Percentiles rank a stretch among this genome's conserved stretches.
These are phyloP conservation scores for Rhypophila decipiens DNA, from an alignment of 495 filamentous ascomycete species.

Conservation along the genomic window DNA sequence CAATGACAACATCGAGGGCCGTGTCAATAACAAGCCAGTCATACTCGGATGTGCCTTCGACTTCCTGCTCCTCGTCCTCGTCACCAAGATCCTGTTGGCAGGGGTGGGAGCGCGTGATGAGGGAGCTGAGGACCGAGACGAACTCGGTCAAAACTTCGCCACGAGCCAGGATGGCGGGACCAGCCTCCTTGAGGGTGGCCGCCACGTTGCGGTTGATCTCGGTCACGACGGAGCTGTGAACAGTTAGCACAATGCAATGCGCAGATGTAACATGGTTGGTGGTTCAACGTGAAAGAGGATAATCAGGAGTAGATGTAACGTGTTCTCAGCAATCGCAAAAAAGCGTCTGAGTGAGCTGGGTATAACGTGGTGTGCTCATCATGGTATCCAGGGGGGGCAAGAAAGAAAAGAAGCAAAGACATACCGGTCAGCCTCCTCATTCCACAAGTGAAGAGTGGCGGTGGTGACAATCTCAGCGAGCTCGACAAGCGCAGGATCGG, in stretches of 20 bases:
- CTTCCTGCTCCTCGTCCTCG: constrained; percentile 62
- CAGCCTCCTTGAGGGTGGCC: constrained; percentile 86
- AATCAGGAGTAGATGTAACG: constrained; percentile 47
- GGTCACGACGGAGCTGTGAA: constrained; percentile 68
- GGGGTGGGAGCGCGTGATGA: constrained; percentile 83
- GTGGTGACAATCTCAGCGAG: constrained; percentile 82
- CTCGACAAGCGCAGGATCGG: constrained; percentile 69
- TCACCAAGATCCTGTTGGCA: constrained; percentile 86
- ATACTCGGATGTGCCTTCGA: constrained; percentile 80
- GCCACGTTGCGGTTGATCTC: constrained; percentile 94
- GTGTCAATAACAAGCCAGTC: constrained; percentile 97
- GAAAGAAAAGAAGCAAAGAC: constrained; percentile 28
- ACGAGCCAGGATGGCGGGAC: constrained; percentile 77
- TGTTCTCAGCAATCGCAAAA: constrained; percentile 81
- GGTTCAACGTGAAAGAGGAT: constrained; percentile 8
- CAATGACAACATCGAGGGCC: constrained; percentile 80
- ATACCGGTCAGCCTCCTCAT: constrained; percentile 88
- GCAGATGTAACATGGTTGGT: background rate
- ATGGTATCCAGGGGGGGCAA: constrained; percentile 38
- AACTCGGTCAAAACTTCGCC: constrained; percentile 52
- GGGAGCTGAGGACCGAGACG: constrained; percentile 59
- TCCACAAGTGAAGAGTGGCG: constrained; percentile 77
- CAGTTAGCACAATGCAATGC: constrained; percentile 32
- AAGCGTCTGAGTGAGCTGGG: constrained; percentile 99
- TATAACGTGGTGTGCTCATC: constrained; percentile 90